A percentile compares a stretch with the other conserved stretches of the same genome.
Evolutionary conservation across 345 rosid genomes (phyloP).

Genomic region (Moricandia moricandioides): DNA sequence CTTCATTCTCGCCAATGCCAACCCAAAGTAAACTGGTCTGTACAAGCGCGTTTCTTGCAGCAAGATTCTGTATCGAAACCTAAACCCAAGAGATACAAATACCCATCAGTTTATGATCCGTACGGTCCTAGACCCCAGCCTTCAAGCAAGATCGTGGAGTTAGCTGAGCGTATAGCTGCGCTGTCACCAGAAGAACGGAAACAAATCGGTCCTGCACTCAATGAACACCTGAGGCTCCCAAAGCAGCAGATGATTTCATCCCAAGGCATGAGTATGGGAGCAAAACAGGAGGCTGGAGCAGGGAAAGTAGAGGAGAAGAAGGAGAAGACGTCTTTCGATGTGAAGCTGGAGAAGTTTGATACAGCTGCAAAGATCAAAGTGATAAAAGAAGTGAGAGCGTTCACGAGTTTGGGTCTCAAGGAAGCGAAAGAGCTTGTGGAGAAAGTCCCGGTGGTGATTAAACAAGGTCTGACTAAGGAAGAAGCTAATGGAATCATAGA

Average conservation of each 20-base stretch:
- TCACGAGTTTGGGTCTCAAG: slow-evolving; percentile 38
- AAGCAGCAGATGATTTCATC: slow-evolving; percentile 30
- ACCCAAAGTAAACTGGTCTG: slow-evolving; percentile 1
- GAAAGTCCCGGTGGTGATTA: slow-evolving; percentile 31
- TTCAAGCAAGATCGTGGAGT: slow-evolving; percentile 34
- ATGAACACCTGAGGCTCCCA: slow-evolving; percentile 36
- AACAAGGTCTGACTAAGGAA: slow-evolving; percentile 41
- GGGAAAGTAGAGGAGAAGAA: slow-evolving; percentile 34
- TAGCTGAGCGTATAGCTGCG: slow-evolving; percentile 38
- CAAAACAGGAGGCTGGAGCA: slow-evolving; percentile 29
- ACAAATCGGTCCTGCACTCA: slow-evolving; percentile 38
- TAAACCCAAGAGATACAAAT: slow-evolving; percentile 37
- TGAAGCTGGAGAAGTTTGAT: slow-evolving; percentile 40
- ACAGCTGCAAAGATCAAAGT: slow-evolving; percentile 35
- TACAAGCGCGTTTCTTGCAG: slow-evolving; percentile 36
- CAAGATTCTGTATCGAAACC: slow-evolving; percentile 31
- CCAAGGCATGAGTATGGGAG: slow-evolving; percentile 28
- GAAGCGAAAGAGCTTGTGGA: slow-evolving; percentile 43
- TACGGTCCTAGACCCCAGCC: slow-evolving; percentile 41
- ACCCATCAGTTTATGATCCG: slow-evolving; percentile 37
- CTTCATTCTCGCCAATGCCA: slow-evolving; percentile 22
- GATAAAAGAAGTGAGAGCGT: slow-evolving; percentile 39
- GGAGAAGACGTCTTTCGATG: slow-evolving; percentile 40
- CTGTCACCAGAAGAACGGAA: slow-evolving; percentile 33
- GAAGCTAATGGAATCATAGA: slow-evolving; percentile 37